These are phyloP conservation scores for Alternaria solani DNA, from an alignment of 2,329 filamentous ascomycete species.

Conservation along the genomic window DNA sequence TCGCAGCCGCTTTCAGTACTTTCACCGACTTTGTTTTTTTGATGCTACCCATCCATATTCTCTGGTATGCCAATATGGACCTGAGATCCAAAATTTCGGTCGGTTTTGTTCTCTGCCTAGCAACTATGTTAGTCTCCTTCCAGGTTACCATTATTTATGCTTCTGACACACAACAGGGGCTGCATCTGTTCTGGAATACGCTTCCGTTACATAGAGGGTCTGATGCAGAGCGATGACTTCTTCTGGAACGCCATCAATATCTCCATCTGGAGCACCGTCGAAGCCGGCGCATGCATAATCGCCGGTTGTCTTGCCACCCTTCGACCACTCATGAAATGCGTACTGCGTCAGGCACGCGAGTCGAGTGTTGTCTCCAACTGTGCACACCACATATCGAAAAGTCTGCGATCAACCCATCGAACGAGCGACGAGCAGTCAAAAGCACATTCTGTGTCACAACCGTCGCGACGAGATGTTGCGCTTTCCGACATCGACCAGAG, in stretches of 20 bases:
- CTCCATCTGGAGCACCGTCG: conserved; percentile 52
- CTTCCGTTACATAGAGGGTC: conserved; percentile 55
- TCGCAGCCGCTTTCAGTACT: conserved; percentile 37
- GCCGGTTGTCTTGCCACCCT: conserved; percentile 62
- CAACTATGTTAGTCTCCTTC: conserved; percentile 36
- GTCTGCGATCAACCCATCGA: conserved; percentile 7
- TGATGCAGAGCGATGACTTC: conserved; percentile 55
- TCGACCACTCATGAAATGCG: conserved; percentile 55
- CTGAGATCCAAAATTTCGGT: conserved; percentile 61
- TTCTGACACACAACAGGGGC: conserved; percentile 51
- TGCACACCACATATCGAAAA: conserved; percentile 10
- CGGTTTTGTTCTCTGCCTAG: conserved; percentile 62
- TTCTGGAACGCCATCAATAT: conserved; percentile 57
- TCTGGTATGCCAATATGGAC: conserved; percentile 66
- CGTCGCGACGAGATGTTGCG: neutral
- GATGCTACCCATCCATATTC: conserved; percentile 55
- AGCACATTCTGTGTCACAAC: neutral
- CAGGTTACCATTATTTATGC: too few relatives aligned
- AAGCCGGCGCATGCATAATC: conserved; percentile 52
- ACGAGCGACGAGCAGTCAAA: neutral
- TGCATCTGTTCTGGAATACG: conserved; percentile 63
- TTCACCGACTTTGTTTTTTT: conserved; percentile 45
- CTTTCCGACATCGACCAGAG: neutral
- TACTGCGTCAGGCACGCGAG: conserved; percentile 2
- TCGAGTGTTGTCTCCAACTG: conserved; percentile 2